These are phyloP conservation scores for Seiridium cupressi DNA, from an alignment of 2,329 filamentous ascomycete genomes.

Conservation along the genomic window DNA sequence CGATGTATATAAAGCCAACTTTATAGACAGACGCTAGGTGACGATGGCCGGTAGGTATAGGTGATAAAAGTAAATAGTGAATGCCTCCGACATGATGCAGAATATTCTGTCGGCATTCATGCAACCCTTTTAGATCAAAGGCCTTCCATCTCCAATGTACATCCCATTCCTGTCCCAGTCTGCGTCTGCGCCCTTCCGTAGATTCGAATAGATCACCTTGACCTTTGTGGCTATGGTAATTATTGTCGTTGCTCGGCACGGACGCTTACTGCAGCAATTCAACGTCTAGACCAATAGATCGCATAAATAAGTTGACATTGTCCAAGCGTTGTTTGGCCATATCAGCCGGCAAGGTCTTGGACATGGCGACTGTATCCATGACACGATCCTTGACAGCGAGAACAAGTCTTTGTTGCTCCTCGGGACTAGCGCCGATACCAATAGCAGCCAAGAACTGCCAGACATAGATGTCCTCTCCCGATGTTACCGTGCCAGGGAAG, in stretches of 20 bases:
- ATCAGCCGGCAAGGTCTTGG: conserved; percentile 84
- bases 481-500: conserved; percentile 88
- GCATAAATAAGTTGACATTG: conserved; percentile 98
- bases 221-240: too few relatives aligned
- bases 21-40: too few relatives aligned
- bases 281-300: conserved; percentile 96
- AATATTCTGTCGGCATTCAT: neutral
- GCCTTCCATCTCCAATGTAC: neutral
- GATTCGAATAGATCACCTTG: neutral
- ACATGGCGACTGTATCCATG: conserved; percentile 87
- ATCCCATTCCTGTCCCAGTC: neutral
- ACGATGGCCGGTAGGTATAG: too few relatives aligned
- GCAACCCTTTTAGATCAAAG: neutral
- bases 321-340: conserved; percentile 81
- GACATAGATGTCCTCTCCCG: conserved; percentile 90
- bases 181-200: neutral
- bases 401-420: conserved; percentile 93
- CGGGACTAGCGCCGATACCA: conserved; percentile 87
- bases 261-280: conserved; percentile 55
- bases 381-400: conserved; percentile 97
- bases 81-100: neutral
- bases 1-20: too few relatives aligned
- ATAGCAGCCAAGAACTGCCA: conserved; percentile 98
- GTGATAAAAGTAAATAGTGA: too few relatives aligned
- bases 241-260: neutral